Conservation (phyloP, 305 asterid species). For the Ilex paraguariensis region DNA sequence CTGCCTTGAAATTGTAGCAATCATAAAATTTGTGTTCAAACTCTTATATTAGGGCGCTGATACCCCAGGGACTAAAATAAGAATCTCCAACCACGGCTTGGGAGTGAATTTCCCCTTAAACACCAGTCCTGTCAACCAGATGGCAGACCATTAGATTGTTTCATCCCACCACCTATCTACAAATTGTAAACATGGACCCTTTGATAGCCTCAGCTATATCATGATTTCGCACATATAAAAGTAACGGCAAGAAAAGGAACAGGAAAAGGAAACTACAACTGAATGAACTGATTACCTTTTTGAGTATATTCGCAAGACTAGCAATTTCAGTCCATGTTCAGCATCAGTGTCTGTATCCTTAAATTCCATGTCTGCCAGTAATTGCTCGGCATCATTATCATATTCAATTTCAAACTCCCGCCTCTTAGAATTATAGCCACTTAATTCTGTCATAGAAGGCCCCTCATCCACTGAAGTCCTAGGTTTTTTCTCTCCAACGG, state of each 20-base stretch:
- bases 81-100: background rate
- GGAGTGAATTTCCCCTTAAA: background rate
- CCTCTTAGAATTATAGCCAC: conserved; percentile 92
- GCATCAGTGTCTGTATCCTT: conserved; percentile 84
- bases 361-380: conserved; percentile 96
- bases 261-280: background rate
- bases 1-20: too few relatives aligned
- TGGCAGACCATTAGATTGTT: too few relatives aligned
- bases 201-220: background rate
- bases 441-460: conserved; percentile 72
- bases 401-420: conserved; percentile 92
- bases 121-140: background rate
- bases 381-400: conserved; percentile 98
- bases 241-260: background rate
- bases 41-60: too few relatives aligned
- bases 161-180: too few relatives aligned
- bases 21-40: too few relatives aligned
- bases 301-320: conserved; percentile 72
- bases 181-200: background rate
- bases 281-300: conserved; percentile 53
- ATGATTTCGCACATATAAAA: background rate
- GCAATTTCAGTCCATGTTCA: conserved; percentile 78
- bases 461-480: too few relatives aligned
- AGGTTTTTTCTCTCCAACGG: too few relatives aligned
- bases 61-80: too few relatives aligned